These are phyloP conservation scores for Mycena kentingensis DNA, from an alignment of 768 basidiomycete genomes.

Conservation along the genomic window DNA sequence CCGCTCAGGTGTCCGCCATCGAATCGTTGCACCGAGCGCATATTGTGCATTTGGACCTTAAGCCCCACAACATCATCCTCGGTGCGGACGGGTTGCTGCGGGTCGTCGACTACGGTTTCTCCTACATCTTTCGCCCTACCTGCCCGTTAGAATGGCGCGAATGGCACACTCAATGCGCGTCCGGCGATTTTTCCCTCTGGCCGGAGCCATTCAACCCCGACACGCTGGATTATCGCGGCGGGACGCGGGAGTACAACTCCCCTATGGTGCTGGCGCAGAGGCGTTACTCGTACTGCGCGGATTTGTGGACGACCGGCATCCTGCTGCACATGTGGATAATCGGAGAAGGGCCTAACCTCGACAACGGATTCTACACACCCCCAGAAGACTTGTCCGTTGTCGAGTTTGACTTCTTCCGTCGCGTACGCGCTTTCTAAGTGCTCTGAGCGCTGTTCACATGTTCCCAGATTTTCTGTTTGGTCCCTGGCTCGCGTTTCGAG, in stretches of 20 bases:
- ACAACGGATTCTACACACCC: neutral
- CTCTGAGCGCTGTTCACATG: neutral
- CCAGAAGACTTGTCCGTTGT: neutral
- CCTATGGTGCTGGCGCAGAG: neutral
- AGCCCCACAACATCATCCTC: conserved; percentile 4
- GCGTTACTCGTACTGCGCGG: neutral
- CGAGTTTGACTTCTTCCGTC: neutral
- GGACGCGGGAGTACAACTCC: neutral
- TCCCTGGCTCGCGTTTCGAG: neutral
- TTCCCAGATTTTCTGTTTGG: neutral
- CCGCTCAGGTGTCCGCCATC: neutral
- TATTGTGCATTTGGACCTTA: conserved; percentile 7
- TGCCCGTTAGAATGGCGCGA: neutral
- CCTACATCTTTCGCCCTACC: neutral
- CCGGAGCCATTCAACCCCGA: neutral
- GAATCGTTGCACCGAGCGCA: neutral
- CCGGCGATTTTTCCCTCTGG: neutral
- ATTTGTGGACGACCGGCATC: neutral
- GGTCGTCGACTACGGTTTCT: neutral
- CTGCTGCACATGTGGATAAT: neutral
- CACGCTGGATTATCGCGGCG: neutral
- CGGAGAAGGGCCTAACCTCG: neutral
- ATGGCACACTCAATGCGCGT: neutral
- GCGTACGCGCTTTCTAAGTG: neutral
- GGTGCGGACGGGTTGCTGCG: neutral